phyloP scores from a whole-genome alignment of 345 rosid genomes.

The Iberis pinnata region DNA sequence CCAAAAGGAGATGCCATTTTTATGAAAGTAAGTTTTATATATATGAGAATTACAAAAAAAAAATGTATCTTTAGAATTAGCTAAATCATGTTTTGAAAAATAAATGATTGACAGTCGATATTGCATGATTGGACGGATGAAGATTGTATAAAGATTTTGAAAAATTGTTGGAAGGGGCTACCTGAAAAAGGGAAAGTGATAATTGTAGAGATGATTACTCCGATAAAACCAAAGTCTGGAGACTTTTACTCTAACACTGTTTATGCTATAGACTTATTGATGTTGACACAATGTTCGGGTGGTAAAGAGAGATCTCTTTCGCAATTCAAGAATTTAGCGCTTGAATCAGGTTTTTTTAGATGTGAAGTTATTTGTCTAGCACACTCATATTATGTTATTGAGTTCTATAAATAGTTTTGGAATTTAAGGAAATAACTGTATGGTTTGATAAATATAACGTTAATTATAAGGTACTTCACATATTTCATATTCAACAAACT shows the following conservation, averaged over 20 bases:
- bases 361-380: conserved; percentile 17
- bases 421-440: too few relatives aligned
- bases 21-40: too few relatives aligned
- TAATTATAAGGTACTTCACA: too few relatives aligned
- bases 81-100: too few relatives aligned
- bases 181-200: conserved; percentile 35
- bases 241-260: conserved; percentile 25
- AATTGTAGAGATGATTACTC: conserved; percentile 32
- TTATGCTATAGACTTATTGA: conserved; percentile 31
- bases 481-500: too few relatives aligned
- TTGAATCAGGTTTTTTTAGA: conserved; percentile 30
- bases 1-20: too few relatives aligned
- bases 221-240: conserved; percentile 21
- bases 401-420: conserved; percentile 16
- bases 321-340: conserved; percentile 37
- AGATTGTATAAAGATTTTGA: conserved; percentile 35
- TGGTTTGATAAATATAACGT: too few relatives aligned
- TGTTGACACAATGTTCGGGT: conserved; percentile 35
- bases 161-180: conserved; percentile 38
- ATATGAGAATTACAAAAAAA: too few relatives aligned
- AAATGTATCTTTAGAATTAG: too few relatives aligned
- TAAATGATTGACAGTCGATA: conserved; percentile 10
- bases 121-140: conserved; percentile 41
- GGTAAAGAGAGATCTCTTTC: conserved; percentile 40
- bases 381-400: conserved; percentile 12